Evolutionary conservation across 1,139 yeast species (phyloP), one percentile per base, ranked within the genome.

Genomic region (Geotrichum histeridarum): DNA sequence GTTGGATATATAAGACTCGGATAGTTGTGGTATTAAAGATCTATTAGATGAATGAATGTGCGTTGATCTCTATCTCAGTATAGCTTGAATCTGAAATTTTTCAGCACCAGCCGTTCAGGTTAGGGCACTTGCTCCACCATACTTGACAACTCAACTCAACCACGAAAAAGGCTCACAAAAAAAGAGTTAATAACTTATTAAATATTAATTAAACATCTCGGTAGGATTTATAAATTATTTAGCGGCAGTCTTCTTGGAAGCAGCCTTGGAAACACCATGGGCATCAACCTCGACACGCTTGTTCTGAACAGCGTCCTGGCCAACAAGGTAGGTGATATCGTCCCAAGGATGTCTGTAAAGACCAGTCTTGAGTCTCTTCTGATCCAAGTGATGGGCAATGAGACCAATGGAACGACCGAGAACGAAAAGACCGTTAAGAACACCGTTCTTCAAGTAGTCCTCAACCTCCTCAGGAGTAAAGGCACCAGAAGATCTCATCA

Each of bases 301-400:
- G 61, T 55, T 61, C 52, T 58, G 61, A 50, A 68, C 66, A 48
- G 70, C 69, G 51, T 70, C 70, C 61, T 67, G 69, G 52, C 72
- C 73, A 50, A 72, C 72, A 50, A 73, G 62, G 61, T 74, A 74
- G 55, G 77, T 73, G 61, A 74, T 74, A 57, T 74, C 78, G 57
- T 74, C 78, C 77, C 78, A 74, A 32, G 78, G 77, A 61, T 75
- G 78, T 58, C 78, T 68, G 70, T 74, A 74, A 35, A 74, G 67
- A 38, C 77, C 77, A 52, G 77, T 73, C 67, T 73, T 70, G 62
- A 74, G 70, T 51, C 78, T 67, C 74, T 75, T 75, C 68, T 74
- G 78, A 60, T 74, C 78, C 48, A 74, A 68, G 60, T 74, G 75
- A 61, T 74, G 78, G 51, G 76, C 78, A 64, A 74, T 74, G 57